Conservation (phyloP, 306 rosid species). For the Carpinus viminea region DNA sequence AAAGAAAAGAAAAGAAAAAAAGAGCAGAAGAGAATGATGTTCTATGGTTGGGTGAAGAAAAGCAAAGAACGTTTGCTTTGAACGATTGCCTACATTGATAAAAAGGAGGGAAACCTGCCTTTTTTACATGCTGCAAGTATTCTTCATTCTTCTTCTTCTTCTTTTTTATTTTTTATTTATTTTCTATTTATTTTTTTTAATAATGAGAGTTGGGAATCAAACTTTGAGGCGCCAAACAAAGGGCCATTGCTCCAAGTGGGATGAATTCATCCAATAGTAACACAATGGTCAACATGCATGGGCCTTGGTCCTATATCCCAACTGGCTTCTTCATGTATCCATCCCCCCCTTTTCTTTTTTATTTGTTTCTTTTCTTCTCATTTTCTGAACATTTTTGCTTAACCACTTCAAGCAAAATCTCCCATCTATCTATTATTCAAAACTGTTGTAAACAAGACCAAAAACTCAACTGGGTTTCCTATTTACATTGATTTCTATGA, state of each 20-base stretch:
- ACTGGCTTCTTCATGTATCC: slow-evolving; percentile 2
- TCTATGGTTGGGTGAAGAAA: slow-evolving; percentile 37
- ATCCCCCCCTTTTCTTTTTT: no score
- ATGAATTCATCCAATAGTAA: slow-evolving; percentile 6
- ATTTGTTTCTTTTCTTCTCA: no score
- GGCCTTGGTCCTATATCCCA: slow-evolving; percentile 12
- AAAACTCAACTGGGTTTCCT: neutral
- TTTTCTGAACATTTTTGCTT: neutral
- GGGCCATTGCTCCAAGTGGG: neutral
- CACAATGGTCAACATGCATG: no score
- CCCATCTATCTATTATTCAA: no score
- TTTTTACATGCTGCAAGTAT: slow-evolving; percentile 17
- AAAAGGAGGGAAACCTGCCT: slow-evolving; percentile 26
- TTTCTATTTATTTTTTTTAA: neutral
- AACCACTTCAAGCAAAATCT: neutral
- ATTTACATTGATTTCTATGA: no score
- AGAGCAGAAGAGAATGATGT: no score
- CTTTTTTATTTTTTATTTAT: no score
- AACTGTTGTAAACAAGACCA: neutral
- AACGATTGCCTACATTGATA: neutral
- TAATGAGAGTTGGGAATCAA: slow-evolving; percentile 28
- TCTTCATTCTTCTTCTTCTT: slow-evolving; percentile 17
- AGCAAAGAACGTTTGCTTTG: slow-evolving; percentile 56
- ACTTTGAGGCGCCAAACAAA: slow-evolving; percentile 21
- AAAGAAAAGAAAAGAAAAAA: no score